A percentile compares a stretch with the other conserved stretches of the same genome.
These are phyloP conservation scores for Trichomonas vaginalis DNA, from an alignment of 208 protist species.

Conservation along the genomic window DNA sequence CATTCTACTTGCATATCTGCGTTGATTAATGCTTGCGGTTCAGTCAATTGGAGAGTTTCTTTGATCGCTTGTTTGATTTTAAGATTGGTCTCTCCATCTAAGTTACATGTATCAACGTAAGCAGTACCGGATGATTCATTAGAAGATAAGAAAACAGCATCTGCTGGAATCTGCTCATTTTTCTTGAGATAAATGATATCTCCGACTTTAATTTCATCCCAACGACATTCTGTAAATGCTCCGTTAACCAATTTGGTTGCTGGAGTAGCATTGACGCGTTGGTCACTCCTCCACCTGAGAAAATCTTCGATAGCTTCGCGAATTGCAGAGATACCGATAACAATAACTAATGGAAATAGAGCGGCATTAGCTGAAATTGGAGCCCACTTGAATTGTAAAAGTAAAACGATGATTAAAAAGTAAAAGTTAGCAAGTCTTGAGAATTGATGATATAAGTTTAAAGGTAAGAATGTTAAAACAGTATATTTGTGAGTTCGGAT, in stretches of 20 bases:
- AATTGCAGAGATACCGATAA: constrained; percentile 58
- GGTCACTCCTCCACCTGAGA: background rate
- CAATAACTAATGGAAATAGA: constrained; percentile 61
- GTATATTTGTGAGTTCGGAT: constrained; percentile 74
- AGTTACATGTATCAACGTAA: constrained; percentile 25
- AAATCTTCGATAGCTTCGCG: constrained; percentile 70
- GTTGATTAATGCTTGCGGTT: background rate
- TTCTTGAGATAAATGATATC: constrained; percentile 22
- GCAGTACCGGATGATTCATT: background rate
- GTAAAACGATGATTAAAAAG: constrained; percentile 24
- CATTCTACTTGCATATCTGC: constrained; percentile 3
- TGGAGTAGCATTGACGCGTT: background rate
- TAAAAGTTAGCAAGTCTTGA: constrained; percentile 29
- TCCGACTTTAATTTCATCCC: constrained; percentile 21
- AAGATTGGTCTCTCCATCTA: constrained; percentile 33
- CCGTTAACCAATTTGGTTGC: background rate
- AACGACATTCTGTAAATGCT: background rate
- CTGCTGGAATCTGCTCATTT: constrained; percentile 22
- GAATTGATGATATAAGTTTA: constrained; percentile 49
- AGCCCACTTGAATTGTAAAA: constrained; percentile 52
- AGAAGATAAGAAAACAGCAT: constrained; percentile 21
- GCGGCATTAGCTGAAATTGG: constrained; percentile 65
- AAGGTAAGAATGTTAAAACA: constrained; percentile 63
- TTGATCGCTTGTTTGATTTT: constrained; percentile 18
- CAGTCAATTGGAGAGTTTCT: background rate